phyloP scores from a whole-genome alignment of 1,284 basidiomycete genomes.

The Phellopilus nigrolimitatus region DNA sequence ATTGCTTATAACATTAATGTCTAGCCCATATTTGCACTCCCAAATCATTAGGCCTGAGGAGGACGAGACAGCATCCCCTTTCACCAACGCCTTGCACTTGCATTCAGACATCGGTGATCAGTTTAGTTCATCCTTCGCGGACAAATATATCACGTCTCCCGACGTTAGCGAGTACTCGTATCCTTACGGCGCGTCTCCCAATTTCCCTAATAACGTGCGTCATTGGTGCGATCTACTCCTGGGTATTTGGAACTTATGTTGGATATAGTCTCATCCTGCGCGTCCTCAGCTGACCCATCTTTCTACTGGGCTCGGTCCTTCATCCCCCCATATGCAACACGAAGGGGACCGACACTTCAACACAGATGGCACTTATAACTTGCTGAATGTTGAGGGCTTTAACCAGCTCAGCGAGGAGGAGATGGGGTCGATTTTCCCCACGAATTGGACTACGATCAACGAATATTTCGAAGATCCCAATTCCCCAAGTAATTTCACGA shows the following conservation, averaged over 20 bases:
- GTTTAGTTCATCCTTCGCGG: background rate
- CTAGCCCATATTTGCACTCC: background rate
- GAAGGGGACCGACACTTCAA: background rate
- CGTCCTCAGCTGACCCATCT: constrained; percentile 8
- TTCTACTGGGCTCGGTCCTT: background rate
- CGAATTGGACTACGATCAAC: background rate
- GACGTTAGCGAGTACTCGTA: background rate
- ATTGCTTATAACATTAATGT: background rate
- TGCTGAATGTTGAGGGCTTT: background rate
- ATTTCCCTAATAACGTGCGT: constrained; percentile 6
- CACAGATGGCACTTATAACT: background rate
- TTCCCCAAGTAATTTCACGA: background rate
- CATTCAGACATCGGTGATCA: constrained; percentile 12
- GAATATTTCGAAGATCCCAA: background rate
- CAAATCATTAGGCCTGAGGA: constrained; percentile 12
- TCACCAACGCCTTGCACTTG: constrained; percentile 12
- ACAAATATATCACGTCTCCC: background rate
- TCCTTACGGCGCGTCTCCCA: background rate
- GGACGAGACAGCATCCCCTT: background rate
- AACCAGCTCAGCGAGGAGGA: background rate
- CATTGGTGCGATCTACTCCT: background rate
- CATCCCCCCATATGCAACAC: background rate
- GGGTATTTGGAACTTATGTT: background rate
- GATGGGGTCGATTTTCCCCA: background rate
- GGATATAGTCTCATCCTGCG: constrained; percentile 4